phyloP scores from a whole-genome alignment of 805 yeast species.

The Yarrowia sp. region DNA sequence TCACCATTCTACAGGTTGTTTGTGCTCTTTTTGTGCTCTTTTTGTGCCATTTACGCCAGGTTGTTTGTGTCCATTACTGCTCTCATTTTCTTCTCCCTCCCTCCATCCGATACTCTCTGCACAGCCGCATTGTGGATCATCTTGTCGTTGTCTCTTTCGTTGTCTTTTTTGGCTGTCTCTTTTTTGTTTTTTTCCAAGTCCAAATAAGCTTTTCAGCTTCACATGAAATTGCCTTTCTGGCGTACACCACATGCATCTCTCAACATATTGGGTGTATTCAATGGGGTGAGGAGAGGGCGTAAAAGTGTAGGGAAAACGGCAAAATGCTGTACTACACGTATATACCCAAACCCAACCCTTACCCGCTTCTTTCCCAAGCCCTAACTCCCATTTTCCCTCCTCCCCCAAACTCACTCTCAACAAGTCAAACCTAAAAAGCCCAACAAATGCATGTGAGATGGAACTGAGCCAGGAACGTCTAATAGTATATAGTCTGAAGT shows the following conservation, averaged over 20 bases:
- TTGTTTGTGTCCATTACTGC: not conserved
- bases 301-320: too few relatives aligned
- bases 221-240: conserved; percentile 3
- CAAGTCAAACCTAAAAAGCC: conserved; percentile 24
- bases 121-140: too few relatives aligned
- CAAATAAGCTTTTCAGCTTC: not conserved
- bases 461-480: not conserved
- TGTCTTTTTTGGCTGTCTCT: not conserved
- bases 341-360: too few relatives aligned
- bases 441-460: conserved; percentile 25
- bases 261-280: too few relatives aligned
- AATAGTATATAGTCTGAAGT: not conserved
- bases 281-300: too few relatives aligned
- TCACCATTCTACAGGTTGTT: too few relatives aligned
- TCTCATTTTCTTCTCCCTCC: not conserved
- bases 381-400: not conserved
- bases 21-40: too few relatives aligned
- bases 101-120: too few relatives aligned
- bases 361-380: too few relatives aligned
- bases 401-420: not conserved
- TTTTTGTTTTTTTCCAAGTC: not conserved
- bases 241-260: conserved; percentile 1
- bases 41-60: too few relatives aligned
- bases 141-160: too few relatives aligned
- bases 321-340: too few relatives aligned